phyloP scores from a whole-genome alignment of 2,329 filamentous ascomycete species.

The Calonectria naviculata region DNA sequence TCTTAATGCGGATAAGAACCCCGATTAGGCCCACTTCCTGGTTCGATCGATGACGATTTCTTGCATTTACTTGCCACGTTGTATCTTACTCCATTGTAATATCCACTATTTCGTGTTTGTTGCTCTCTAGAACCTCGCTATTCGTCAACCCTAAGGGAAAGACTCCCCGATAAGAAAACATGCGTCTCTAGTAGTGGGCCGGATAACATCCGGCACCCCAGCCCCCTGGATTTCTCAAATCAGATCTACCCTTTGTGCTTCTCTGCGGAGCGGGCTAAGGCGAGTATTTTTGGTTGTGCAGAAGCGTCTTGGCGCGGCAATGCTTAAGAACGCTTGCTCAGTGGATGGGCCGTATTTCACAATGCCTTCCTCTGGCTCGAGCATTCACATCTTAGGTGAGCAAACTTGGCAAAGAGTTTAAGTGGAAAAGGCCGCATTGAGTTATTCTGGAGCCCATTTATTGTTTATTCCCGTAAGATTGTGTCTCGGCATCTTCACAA shows the following conservation, averaged over 20 bases:
- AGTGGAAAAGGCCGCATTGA: too few species aligned
- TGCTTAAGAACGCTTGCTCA: not conserved
- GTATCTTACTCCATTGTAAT: not conserved
- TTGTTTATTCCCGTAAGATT: too few species aligned
- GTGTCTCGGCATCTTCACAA: too few species aligned
- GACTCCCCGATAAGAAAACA: not conserved
- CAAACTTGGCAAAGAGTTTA: too few species aligned
- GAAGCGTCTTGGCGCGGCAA: not conserved
- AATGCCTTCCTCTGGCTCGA: too few species aligned
- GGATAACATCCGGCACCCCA: too few species aligned
- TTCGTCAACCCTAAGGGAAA: too few species aligned
- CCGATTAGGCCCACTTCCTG: not conserved
- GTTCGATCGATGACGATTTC: not conserved
- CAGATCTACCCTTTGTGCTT: not conserved
- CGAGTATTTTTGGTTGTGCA: not conserved
- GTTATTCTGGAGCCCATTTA: too few species aligned
- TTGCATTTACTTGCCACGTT: not conserved
- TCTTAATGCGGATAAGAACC: not conserved
- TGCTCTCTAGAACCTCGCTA: not conserved
- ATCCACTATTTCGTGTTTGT: not conserved
- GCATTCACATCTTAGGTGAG: too few species aligned
- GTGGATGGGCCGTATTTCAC: not conserved
- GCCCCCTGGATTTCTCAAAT: not conserved
- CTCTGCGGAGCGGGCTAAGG: not conserved
- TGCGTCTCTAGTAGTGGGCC: not conserved